phyloP scores from a whole-genome alignment of 2,329 filamentous ascomycete species.

The Xylariomycetidae sp. region DNA sequence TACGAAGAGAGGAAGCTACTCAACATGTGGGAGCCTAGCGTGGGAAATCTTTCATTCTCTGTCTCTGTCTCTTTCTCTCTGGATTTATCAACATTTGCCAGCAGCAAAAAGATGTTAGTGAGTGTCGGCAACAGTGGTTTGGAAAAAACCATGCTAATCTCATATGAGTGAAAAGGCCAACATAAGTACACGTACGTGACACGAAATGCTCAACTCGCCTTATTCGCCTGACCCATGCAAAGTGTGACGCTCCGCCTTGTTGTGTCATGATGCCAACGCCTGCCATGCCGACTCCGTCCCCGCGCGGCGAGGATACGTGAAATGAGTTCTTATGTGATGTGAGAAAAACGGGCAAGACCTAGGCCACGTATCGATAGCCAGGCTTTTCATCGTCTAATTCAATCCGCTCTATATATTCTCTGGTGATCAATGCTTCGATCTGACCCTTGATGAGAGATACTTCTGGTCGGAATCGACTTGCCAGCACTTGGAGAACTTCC shows the following conservation, averaged over 20 bases:
- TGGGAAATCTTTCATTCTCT: too few species aligned
- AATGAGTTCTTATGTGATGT: slow-evolving; percentile 1
- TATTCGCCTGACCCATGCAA: slow-evolving; percentile 11
- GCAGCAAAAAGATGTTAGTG: too few species aligned
- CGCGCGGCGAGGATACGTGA: neutral
- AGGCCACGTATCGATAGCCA: slow-evolving; percentile 66
- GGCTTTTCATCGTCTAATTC: slow-evolving; percentile 65
- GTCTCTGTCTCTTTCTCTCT: too few species aligned
- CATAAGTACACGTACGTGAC: too few species aligned
- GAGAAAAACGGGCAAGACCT: slow-evolving; percentile 28
- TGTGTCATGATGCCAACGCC: too few species aligned
- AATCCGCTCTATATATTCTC: slow-evolving; percentile 76
- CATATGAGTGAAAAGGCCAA: too few species aligned
- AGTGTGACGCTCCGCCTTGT: too few species aligned
- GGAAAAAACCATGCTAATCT: too few species aligned
- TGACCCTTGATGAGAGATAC: slow-evolving; percentile 73
- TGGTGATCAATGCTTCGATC: slow-evolving; percentile 72
- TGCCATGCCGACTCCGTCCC: neutral
- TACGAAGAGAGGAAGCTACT: too few species aligned
- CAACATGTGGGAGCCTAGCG: too few species aligned
- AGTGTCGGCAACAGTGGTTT: too few species aligned
- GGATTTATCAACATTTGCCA: too few species aligned
- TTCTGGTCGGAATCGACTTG: slow-evolving; percentile 68
- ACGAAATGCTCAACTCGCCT: slow-evolving; percentile 1
- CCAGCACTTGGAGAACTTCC: slow-evolving; percentile 68